Base-by-base conservation (phyloP, 23 red algal species). In the Gracilaria caudata region DNA sequence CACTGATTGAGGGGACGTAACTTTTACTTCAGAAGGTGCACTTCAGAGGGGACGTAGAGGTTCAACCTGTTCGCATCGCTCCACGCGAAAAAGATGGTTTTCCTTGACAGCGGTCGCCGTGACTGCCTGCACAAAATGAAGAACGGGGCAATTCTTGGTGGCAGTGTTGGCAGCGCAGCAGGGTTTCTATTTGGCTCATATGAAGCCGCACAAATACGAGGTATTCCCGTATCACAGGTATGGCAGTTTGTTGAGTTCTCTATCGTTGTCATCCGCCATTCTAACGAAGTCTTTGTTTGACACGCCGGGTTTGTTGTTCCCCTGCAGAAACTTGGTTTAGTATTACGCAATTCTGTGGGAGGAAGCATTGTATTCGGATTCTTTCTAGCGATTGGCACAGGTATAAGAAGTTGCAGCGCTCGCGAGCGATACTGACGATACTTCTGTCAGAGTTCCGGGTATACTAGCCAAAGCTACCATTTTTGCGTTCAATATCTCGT, bases 341-440 rank as follows among this genome's bases (percentile, higher is more conserved):
- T 74, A 37, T 30, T 94, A 5, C 91, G 97, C 60, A 94, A 91
- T 70, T 93, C 97, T 4, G 79, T 95, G 0, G 97, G 90, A 19
- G 97, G 93, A 17, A 82, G 78, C 33, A 70, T 91, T 41, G 93
- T 92, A 17, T 99, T 99, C 76, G 97, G 97, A 17, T 95, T 99
- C 77, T 99, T 99, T 76, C 79, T 99, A 40, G 97, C 97, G 6
- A 94, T 99, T 29, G 97, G 97, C 37, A 99, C 93, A 24, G 93
- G 83, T 19, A 95, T 99, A 11, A 76, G 97, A 37, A 92, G 93
- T 46, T 95, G 97, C 56, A 92, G 79, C 55, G 75, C 81, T 38
- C 63, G 90, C n/a, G 80, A 93, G 37, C 51, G 90, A 74, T 72
- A 77, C 78, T 91, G 71, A 76, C 8, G 30, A 30, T 37, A 8